Conservation (phyloP, 2,329 filamentous ascomycete genomes). For the Aspergillus ibericus region DNA sequence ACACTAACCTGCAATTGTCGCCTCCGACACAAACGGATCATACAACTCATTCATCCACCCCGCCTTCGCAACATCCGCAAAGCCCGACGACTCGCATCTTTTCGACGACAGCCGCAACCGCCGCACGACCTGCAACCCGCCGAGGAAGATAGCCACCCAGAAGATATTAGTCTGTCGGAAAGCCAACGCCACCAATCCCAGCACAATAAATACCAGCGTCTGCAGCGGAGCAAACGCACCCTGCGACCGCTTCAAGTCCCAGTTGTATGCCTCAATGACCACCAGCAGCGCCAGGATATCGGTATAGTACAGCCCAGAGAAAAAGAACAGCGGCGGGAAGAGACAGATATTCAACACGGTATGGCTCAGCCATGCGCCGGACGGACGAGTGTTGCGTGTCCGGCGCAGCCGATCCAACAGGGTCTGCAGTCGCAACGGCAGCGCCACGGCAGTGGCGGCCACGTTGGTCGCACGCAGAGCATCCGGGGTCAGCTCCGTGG, state of each 20-base stretch:
- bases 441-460: constrained; percentile 33
- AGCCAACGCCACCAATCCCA: constrained; percentile 66
- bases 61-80: constrained; percentile 31
- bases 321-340: constrained; percentile 93
- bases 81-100: constrained; percentile 26
- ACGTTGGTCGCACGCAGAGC: constrained; percentile 42
- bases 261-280: constrained; percentile 68
- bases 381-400: constrained; percentile 29
- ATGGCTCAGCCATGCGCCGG: constrained; percentile 38
- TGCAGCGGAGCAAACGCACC: constrained; percentile 22
- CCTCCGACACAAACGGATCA: constrained; percentile 51
- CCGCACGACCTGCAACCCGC: constrained; percentile 45
- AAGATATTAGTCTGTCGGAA: constrained; percentile 97
- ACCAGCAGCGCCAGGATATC: constrained; percentile 79
- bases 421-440: constrained; percentile 55
- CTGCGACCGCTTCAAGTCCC: constrained; percentile 41
- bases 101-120: constrained; percentile 32
- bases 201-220: constrained; percentile 46
- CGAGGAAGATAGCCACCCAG: constrained; percentile 67
- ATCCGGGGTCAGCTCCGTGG: constrained; percentile 34
- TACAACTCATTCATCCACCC: constrained; percentile 47
- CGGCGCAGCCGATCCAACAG: constrained; percentile 50
- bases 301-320: constrained; percentile 92
- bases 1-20: constrained; percentile 50
- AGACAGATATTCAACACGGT: constrained; percentile 73